Base-by-base conservation (phyloP, 2,329 filamentous ascomycete species). In the Zymoseptoria pseudotritici region DNA sequence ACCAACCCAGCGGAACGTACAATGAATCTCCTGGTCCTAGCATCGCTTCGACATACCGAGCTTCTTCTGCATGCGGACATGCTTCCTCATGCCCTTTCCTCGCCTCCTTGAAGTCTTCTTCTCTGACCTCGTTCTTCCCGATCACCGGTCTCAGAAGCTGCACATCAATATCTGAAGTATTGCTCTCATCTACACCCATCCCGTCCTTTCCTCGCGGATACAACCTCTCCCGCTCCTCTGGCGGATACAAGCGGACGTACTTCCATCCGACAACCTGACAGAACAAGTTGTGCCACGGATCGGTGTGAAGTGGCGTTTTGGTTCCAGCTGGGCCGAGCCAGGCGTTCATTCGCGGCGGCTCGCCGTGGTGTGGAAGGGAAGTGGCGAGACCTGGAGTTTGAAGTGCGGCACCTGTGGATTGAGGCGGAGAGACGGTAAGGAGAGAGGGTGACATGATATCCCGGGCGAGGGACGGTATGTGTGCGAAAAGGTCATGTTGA, bases 1-100 rank as follows among this genome's bases (percentile, higher is more conserved):
- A 99, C 93, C 94, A 99, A 0, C 93, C 94, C 4, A 90, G 82
- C 0, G 94, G 94, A 57, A 99, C 90, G 72, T 96, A 94, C 57
- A 99, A 72, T 64, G 86, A 88, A 57, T 99, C 91, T 0, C 93
- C 94, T 0, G 89, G 87, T 29, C 82, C 84, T 5, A 99, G 76
- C 1, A 97, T 82, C 58, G 86, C 86, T 70, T 99, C 94, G 36
- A 89, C 76, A 70, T 88, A 93, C 57, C 82, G 77, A 1, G 89
- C 79, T 0, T 80, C 73, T 54, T 73, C 73, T 64, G 95, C 89
- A 0, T 75, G 72, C 0, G 82, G 80, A 73, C 79, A 86, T 9
- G 53, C 36, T 9, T 62, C 46, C 21, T 74, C 66, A n/a, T n/a
- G 36, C 17, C 11, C n/a, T 9, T n/a, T 19, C 24, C 22, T 29